These are phyloP conservation scores for Pyrenochaeta sp. DNA, from an alignment of 2,329 filamentous ascomycete species.

Conservation along the genomic window DNA sequence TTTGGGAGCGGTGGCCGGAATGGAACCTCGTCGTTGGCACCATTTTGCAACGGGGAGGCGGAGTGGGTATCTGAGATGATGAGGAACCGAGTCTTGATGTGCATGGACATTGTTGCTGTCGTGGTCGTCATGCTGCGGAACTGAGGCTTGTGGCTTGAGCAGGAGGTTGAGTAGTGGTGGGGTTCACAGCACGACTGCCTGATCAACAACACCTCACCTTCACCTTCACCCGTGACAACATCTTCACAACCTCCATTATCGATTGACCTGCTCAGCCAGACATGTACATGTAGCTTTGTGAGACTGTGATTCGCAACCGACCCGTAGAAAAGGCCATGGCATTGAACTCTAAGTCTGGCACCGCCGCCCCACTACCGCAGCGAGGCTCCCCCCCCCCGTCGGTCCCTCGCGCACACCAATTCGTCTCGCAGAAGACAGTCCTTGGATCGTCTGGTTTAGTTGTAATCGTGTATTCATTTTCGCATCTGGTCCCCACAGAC, in stretches of 20 bases:
- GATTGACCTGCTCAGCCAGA: not conserved
- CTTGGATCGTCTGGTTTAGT: no score
- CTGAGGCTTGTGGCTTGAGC: not conserved
- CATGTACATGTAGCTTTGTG: not conserved
- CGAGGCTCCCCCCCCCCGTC: no score
- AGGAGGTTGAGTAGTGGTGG: no score
- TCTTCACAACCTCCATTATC: no score
- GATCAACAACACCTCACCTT: no score
- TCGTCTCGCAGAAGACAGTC: not conserved
- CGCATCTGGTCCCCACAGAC: not conserved
- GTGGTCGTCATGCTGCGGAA: constrained; percentile 20
- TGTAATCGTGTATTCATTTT: not conserved
- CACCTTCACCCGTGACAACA: no score
- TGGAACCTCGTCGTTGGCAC: constrained; percentile 10
- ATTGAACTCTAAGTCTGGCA: no score
- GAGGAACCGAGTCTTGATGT: constrained; percentile 52
- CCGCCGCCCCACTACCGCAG: no score
- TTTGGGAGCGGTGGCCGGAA: constrained; percentile 56
- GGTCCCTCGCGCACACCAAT: not conserved
- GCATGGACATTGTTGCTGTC: not conserved
- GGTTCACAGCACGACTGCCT: not conserved
- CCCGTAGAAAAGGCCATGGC: no score
- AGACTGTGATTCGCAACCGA: no score
- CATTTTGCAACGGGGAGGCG: constrained; percentile 18
- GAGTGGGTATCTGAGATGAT: constrained; percentile 57